These are phyloP conservation scores for Fraxinus ornus DNA, from an alignment of 305 asterid species.

Conservation along the genomic window DNA sequence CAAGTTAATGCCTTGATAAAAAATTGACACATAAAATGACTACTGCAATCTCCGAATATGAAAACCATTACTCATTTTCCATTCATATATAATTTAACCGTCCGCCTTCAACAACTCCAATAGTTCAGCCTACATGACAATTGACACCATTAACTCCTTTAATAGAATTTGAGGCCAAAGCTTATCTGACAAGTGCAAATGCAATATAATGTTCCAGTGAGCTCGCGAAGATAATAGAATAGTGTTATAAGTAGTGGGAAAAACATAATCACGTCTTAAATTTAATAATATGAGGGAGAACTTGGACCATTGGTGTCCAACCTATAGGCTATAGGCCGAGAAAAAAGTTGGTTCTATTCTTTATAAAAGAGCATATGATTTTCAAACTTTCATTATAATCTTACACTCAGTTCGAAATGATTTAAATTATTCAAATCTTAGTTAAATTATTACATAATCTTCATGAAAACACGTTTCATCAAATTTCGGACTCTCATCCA, in stretches of 20 bases:
- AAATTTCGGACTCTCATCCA: not conserved
- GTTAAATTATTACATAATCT: not conserved
- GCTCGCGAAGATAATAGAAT: not conserved
- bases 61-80: not conserved
- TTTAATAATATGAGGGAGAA: not conserved
- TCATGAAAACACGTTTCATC: not conserved
- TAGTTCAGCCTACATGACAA: not conserved
- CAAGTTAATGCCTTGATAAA: no score
- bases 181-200: not conserved
- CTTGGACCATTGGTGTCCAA: not conserved
- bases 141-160: no score
- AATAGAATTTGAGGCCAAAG: not conserved
- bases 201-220: not conserved
- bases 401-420: not conserved
- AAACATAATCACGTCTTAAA: not conserved
- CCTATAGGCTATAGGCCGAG: not conserved
- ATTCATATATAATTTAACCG: no score
- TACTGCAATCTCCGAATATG: not conserved
- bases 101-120: not conserved
- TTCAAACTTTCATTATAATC: not conserved
- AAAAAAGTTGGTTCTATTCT: not conserved
- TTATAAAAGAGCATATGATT: not conserved
- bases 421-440: no score
- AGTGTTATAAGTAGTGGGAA: not conserved
- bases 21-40: no score